These are phyloP conservation scores for Neofusicoccum laricinum DNA, from an alignment of 2,329 filamentous ascomycete genomes.

Conservation along the genomic window DNA sequence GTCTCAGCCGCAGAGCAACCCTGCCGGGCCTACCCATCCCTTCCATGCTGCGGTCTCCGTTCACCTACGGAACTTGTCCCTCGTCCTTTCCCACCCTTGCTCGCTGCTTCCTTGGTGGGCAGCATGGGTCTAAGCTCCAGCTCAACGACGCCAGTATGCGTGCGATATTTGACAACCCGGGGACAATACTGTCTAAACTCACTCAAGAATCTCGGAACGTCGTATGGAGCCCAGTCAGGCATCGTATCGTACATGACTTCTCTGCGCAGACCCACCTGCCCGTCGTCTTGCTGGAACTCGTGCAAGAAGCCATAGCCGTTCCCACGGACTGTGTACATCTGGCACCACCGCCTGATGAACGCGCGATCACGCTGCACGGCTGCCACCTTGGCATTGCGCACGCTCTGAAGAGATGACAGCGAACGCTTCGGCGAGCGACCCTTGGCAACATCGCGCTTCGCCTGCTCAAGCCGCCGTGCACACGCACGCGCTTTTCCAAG, in stretches of 20 bases:
- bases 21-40: not conserved
- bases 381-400: not conserved
- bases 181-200: not conserved
- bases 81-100: not conserved
- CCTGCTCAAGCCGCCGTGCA: not conserved
- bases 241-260: not conserved
- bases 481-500: not conserved
- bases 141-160: constrained; percentile 4
- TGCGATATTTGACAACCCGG: not conserved
- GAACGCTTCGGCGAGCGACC: not conserved
- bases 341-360: not conserved
- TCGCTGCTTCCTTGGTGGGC: not conserved
- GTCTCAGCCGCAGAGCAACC: too few relatives aligned
- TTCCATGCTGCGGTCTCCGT: not conserved
- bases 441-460: not conserved
- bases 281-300: not conserved
- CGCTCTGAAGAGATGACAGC: not conserved
- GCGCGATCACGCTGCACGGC: not conserved
- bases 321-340: not conserved
- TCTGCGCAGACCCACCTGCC: not conserved
- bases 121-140: not conserved
- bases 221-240: not conserved
- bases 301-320: not conserved
- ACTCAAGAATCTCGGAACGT: not conserved
- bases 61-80: not conserved